Evolutionary conservation across 345 rosid species (phyloP), one percentile per base, ranked within the genome.

Genomic region (Lepidium sativum): DNA sequence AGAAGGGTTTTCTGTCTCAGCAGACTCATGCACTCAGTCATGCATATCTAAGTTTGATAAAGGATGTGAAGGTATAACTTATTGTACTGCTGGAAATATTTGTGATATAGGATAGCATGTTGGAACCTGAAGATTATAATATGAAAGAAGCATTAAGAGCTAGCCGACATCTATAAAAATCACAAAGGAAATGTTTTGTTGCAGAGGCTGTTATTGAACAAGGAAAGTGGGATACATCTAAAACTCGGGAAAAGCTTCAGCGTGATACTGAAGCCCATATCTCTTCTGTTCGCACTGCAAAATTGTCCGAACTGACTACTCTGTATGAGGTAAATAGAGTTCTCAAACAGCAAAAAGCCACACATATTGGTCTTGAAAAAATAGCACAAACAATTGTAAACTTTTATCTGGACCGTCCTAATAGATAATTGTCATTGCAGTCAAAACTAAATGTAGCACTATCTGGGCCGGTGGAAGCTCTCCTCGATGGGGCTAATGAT

Each of bases 191-290:
- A 7, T 63, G 34, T 43, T 58, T 35, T 68, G n/a, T 79, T 73
- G 75, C 86, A 95, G 99, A 85, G 85, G 88, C 87, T 67, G 69
- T 83, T 50, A 76, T 95, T 80, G 84, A 79, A 74, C 87, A 79
- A 86, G 96, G 98, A 72, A 82, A 84, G 7, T 95, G 99, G 99
- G 97, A 91, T 79, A 73, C 87, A 37, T 78, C 88, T 63, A 95
- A 86, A 82, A 78, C 47, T 17, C 76, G 78, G 65, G 98, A 90
- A 62, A 88, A 86, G 73, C 87, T 95, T 76, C 73, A 63, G 65
- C 99, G 86, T 65, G 99, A 91, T 69, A 77, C 91, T 38, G 95
- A 95, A 75, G 89, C 83, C 4, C 96, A 95, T 76, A 73, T 88
- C 77, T 82, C 84, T 68, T 78, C 88, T 49, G 94, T 95, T 58